phyloP scores from a whole-genome alignment of 2,329 filamentous ascomycete species.

The Talaromyces sp. region DNA sequence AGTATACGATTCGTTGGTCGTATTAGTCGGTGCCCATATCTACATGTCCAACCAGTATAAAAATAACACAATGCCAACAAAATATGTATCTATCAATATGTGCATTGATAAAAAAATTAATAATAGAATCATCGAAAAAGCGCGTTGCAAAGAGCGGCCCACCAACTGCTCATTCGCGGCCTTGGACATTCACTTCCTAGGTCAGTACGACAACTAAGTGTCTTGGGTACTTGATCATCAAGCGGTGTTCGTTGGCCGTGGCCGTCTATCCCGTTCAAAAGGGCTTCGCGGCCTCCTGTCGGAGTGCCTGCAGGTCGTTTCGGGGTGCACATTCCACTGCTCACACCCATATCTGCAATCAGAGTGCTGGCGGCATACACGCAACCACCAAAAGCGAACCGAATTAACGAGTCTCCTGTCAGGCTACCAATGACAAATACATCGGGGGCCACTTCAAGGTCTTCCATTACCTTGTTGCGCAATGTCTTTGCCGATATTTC shows the following conservation, averaged over 20 bases:
- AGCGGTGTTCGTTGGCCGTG: slow-evolving; percentile 15
- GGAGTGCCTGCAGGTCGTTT: slow-evolving; percentile 12
- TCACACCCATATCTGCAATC: slow-evolving; percentile 21
- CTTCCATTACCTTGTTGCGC: slow-evolving; percentile 46
- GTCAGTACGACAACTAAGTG: neutral
- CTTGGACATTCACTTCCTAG: slow-evolving; percentile 12
- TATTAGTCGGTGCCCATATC: neutral
- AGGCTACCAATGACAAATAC: slow-evolving; percentile 56
- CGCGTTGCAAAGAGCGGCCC: slow-evolving; percentile 5
- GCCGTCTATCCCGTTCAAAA: slow-evolving; percentile 37
- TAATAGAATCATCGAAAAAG: neutral
- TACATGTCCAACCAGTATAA: neutral
- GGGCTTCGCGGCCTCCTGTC: slow-evolving; percentile 20
- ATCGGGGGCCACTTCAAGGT: slow-evolving; percentile 48
- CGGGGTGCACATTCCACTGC: slow-evolving; percentile 17
- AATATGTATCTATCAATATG: neutral
- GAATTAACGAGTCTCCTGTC: slow-evolving; percentile 56
- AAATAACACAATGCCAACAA: neutral
- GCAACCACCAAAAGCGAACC: slow-evolving; percentile 56
- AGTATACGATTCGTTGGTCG: neutral
- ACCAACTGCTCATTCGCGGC: slow-evolving; percentile 6
- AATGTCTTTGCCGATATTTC: slow-evolving; percentile 38
- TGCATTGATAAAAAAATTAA: neutral
- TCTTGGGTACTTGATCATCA: neutral
- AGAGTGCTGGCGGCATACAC: slow-evolving; percentile 52